phyloP scores from a whole-genome alignment of 768 basidiomycete species.

The Phaffia australis region DNA sequence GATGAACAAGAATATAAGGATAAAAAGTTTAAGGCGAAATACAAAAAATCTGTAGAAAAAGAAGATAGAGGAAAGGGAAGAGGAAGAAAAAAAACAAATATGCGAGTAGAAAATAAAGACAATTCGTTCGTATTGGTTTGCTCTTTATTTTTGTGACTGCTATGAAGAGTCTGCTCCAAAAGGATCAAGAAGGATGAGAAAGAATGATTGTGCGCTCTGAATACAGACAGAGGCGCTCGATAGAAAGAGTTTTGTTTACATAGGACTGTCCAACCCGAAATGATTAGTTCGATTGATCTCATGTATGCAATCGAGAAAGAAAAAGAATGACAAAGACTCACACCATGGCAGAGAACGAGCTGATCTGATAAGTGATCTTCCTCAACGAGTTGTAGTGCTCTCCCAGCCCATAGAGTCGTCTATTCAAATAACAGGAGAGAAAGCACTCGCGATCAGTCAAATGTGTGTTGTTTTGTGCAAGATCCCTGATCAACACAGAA shows the following conservation, averaged over 20 bases:
- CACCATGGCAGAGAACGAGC: conserved; percentile 24
- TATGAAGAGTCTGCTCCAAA: neutral
- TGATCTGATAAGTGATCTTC: conserved; percentile 18
- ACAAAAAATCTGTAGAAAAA: no score
- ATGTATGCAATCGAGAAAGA: neutral
- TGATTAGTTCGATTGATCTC: neutral
- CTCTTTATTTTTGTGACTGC: no score
- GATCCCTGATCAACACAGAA: no score
- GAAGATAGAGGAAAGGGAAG: no score
- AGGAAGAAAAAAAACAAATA: no score
- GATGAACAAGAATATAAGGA: no score
- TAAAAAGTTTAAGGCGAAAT: no score
- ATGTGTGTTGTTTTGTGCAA: no score
- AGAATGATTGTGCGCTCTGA: neutral
- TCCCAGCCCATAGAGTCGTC: conserved; percentile 81
- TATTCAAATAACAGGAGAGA: neutral
- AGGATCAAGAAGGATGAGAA: neutral
- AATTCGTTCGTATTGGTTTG: no score
- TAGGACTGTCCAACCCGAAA: neutral
- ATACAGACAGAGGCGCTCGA: neutral
- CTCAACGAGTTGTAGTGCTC: conserved; percentile 44
- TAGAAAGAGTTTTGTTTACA: neutral
- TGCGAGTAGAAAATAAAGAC: no score
- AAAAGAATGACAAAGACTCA: conserved; percentile 2
- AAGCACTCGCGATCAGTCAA: neutral